Percentiles rank a stretch among this genome's conserved stretches.
These are phyloP conservation scores for Blastocystis sp. DNA, from an alignment of 352 stramenopile genomes.

Conservation along the genomic window DNA sequence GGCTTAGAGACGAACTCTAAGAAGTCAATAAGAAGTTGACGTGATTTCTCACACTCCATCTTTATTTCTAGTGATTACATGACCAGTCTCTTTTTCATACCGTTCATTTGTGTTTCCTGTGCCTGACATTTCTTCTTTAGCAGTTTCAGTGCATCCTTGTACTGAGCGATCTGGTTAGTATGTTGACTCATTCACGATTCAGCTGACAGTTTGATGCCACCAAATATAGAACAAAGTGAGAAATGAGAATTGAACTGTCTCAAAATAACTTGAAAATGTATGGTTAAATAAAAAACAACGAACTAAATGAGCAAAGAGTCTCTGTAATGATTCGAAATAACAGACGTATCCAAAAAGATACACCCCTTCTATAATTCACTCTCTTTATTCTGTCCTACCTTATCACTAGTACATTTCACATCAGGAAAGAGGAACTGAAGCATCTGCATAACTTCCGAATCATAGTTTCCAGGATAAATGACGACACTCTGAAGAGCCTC, in stretches of 20 bases:
- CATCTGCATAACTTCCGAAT: neutral
- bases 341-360: neutral
- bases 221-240: neutral
- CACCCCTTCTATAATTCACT: conserved; percentile 15
- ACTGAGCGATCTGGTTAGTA: conserved; percentile 25
- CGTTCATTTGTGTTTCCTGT: conserved; percentile 25
- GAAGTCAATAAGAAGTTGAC: conserved; percentile 7
- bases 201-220: neutral
- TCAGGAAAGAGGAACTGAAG: conserved; percentile 11
- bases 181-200: conserved; percentile 20
- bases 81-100: neutral
- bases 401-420: neutral
- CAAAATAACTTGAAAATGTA: neutral
- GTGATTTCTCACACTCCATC: neutral
- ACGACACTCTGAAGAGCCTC: neutral
- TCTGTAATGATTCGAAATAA: neutral
- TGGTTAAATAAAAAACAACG: neutral
- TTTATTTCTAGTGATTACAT: conserved; percentile 24
- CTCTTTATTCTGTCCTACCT: neutral
- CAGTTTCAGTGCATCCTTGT: conserved; percentile 56
- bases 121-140: conserved; percentile 61
- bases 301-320: neutral
- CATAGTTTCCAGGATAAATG: neutral
- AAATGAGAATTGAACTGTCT: neutral
- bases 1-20: conserved; percentile 40